Evolutionary conservation across 495 filamentous ascomycete genomes (phyloP).

Genomic region (Daldinia loculata): DNA sequence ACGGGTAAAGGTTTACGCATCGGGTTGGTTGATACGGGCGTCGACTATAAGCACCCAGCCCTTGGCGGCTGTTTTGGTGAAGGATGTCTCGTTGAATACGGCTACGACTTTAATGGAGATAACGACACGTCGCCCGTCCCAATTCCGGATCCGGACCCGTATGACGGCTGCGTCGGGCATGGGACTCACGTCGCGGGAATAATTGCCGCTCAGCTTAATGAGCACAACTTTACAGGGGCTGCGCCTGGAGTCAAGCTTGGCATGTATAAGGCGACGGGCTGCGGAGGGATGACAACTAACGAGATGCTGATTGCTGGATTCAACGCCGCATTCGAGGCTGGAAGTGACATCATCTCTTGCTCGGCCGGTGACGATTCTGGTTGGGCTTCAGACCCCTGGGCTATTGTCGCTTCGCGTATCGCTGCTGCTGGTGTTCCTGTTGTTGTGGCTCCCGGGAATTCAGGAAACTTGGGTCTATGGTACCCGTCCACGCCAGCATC

Average conservation of each 20-base stretch:
- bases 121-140: background rate
- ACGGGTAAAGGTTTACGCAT: conserved; percentile 29
- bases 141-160: background rate
- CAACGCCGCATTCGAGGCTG: background rate
- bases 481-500: background rate
- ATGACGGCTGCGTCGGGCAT: background rate
- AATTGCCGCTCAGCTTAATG: conserved; percentile 45
- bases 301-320: background rate
- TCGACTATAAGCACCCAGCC: conserved; percentile 32
- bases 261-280: conserved; percentile 51
- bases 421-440: background rate
- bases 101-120: background rate
- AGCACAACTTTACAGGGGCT: conserved; percentile 52
- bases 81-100: background rate
- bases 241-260: conserved; percentile 54
- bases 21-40: conserved; percentile 27
- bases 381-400: background rate
- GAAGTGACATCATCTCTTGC: background rate
- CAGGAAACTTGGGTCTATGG: background rate
- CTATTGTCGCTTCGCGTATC: background rate
- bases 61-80: background rate
- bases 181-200: background rate
- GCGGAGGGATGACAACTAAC: conserved; percentile 36
- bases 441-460: background rate
- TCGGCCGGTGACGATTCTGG: background rate